These are phyloP conservation scores for Candida sojae DNA, from an alignment of 1,139 yeast genomes.

Conservation along the genomic window DNA sequence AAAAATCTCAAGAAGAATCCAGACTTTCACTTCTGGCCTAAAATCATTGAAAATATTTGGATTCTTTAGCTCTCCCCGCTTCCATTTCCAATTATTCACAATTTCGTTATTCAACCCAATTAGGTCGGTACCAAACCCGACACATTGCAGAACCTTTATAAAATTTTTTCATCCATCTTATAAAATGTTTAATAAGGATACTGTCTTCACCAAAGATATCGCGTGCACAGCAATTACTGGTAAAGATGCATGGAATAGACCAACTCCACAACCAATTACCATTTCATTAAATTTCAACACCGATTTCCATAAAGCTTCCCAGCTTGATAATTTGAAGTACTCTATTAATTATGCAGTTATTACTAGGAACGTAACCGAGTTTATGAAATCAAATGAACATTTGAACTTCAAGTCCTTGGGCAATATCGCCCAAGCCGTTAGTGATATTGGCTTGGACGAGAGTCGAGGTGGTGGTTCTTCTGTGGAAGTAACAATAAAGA, in stretches of 20 bases:
- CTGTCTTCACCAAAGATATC: conserved; percentile 58
- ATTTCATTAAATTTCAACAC: conserved; percentile 64
- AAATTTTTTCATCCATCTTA: conserved; percentile 18
- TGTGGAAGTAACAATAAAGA: conserved; percentile 45
- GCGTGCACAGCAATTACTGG: conserved; percentile 70
- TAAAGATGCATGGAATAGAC: conserved; percentile 74
- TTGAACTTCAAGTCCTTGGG: conserved; percentile 53
- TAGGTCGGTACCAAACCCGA: conserved; percentile 23
- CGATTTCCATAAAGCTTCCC: conserved; percentile 69
- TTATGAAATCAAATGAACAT: conserved; percentile 46
- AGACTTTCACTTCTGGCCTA: too few species aligned
- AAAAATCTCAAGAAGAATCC: too few species aligned
- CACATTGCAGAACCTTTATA: conserved; percentile 6
- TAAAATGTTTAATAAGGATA: conserved; percentile 39
- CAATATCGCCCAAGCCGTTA: conserved; percentile 57
- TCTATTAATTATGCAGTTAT: conserved; percentile 88
- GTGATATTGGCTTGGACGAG: conserved; percentile 49
- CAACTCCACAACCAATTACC: conserved; percentile 67
- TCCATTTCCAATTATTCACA: conserved; percentile 4
- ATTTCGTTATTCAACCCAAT: conserved; percentile 10
- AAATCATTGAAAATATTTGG: not conserved
- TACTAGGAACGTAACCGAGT: conserved; percentile 60
- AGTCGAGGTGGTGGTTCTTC: conserved; percentile 54
- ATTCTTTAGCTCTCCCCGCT: not conserved
- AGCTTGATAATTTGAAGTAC: conserved; percentile 74